phyloP scores from a whole-genome alignment of 768 basidiomycete species.

The Tricholoma bakamatsutake region DNA sequence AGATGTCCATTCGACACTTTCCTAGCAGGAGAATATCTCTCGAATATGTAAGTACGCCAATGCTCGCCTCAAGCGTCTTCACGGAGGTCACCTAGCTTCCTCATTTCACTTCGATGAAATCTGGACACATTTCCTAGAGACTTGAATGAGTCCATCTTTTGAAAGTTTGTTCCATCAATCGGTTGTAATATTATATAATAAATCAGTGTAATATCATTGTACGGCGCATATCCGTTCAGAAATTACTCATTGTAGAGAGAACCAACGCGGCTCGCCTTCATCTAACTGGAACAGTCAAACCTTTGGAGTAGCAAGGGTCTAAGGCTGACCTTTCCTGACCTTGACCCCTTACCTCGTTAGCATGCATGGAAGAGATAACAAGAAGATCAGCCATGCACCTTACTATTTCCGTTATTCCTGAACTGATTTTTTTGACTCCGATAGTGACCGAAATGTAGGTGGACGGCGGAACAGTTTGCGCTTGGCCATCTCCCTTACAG shows the following conservation, averaged over 20 bases:
- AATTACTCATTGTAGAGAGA: no score
- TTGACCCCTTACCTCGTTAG: no score
- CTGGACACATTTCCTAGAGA: constrained; percentile 24
- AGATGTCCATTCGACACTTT: constrained; percentile 43
- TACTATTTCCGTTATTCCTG: not conserved
- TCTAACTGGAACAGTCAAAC: no score
- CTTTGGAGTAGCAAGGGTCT: no score
- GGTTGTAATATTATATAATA: no score
- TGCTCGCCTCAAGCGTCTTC: constrained; percentile 26
- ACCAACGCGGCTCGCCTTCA: no score
- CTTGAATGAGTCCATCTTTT: not conserved
- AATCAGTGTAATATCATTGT: no score
- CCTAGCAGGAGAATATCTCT: constrained; percentile 34
- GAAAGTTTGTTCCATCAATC: no score
- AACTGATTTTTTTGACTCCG: not conserved
- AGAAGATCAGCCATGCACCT: no score
- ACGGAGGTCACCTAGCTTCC: constrained; percentile 36
- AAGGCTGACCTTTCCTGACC: no score
- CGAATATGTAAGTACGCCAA: constrained; percentile 35
- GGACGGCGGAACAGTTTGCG: not conserved
- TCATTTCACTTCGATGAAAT: constrained; percentile 33
- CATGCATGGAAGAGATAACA: no score
- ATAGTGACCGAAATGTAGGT: not conserved
- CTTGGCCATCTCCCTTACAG: not conserved
- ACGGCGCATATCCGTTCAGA: no score